Conservation (phyloP, 768 basidiomycete genomes). For the Pholiota molesta region DNA sequence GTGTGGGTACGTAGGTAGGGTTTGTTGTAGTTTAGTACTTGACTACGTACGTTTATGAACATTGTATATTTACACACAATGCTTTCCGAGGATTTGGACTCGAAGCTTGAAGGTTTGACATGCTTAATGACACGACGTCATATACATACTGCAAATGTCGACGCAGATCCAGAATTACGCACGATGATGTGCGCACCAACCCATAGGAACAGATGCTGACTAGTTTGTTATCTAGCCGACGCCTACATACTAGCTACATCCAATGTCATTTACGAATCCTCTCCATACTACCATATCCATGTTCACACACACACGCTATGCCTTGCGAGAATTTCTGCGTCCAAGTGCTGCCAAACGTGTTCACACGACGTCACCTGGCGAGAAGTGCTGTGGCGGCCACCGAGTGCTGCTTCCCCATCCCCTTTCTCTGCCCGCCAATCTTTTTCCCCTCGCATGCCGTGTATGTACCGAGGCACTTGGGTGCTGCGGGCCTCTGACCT, state of each 20-base stretch:
- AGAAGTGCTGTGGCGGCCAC: neutral
- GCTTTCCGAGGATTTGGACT: neutral
- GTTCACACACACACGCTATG: neutral
- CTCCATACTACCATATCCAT: no score
- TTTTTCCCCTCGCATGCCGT: no score
- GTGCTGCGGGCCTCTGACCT: neutral
- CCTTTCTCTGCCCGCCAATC: neutral
- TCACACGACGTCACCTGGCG: neutral
- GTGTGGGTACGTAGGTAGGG: neutral
- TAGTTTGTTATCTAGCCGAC: neutral
- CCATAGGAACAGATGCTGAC: neutral
- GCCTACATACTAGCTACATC: neutral
- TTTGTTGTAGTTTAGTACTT: neutral
- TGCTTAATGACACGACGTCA: neutral
- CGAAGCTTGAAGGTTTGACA: neutral
- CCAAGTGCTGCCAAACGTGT: conserved; percentile 8
- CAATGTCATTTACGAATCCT: no score
- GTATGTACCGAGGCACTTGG: neutral
- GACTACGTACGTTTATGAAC: neutral
- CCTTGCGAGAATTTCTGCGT: neutral
- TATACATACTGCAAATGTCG: neutral
- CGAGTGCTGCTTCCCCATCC: neutral
- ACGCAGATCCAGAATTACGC: no score
- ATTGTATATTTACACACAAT: neutral
- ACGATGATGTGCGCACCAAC: neutral